These are phyloP conservation scores for Syzygium malaccense DNA, from an alignment of 441 rosid genomes.

Conservation along the genomic window DNA sequence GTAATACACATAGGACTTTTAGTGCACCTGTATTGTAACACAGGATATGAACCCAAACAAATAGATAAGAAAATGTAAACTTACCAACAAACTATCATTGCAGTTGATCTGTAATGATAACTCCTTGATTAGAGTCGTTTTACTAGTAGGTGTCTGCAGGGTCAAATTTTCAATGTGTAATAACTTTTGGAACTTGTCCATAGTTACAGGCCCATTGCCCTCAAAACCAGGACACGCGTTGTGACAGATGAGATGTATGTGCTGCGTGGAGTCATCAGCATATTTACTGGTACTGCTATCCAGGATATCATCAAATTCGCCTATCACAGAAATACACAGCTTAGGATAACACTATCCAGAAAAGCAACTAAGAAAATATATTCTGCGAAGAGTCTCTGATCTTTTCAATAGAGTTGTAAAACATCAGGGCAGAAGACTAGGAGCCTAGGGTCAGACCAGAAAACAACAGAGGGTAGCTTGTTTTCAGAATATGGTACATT, in stretches of 20 bases:
- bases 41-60: constrained; percentile 9
- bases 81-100: constrained; percentile 76
- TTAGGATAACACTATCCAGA: neutral
- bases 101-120: constrained; percentile 46
- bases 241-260: constrained; percentile 48
- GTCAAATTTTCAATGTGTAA: constrained; percentile 63
- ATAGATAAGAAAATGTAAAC: constrained; percentile 13
- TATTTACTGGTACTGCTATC: constrained; percentile 37
- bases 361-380: neutral
- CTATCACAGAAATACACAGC: constrained; percentile 18
- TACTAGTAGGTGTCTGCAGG: constrained; percentile 67
- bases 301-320: constrained; percentile 89
- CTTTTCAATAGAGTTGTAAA: neutral
- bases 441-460: neutral
- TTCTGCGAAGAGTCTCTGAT: neutral
- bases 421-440: neutral
- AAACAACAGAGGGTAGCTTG: neutral
- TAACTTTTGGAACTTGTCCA: constrained; percentile 28
- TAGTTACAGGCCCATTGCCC: constrained; percentile 44
- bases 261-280: constrained; percentile 32
- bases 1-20: constrained; percentile 9
- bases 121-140: constrained; percentile 60
- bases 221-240: constrained; percentile 23
- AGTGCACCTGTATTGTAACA: constrained; percentile 2
- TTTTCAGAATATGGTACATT: neutral